These are phyloP conservation scores for Leersia perrieri DNA, from an alignment of 176 grass and related monocot species.

Conservation along the genomic window DNA sequence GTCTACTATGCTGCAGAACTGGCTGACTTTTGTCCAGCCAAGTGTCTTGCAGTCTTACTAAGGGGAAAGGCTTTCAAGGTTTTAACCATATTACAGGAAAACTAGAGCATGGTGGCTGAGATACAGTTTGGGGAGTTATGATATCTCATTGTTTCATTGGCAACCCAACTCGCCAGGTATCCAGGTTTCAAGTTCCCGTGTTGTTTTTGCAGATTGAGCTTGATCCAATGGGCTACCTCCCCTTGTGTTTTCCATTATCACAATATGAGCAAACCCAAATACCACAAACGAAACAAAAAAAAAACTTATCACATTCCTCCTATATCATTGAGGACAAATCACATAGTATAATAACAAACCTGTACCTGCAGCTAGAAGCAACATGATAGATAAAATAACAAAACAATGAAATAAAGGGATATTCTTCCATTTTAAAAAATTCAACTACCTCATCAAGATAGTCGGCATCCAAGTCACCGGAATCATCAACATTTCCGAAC, in stretches of 20 bases:
- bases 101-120: not conserved
- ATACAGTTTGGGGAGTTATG: not conserved
- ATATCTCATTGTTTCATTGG: not conserved
- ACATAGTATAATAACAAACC: too few relatives aligned
- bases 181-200: not conserved
- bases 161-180: not conserved
- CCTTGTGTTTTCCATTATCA: not conserved
- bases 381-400: not conserved
- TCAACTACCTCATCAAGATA: conserved; percentile 88
- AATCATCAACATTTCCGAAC: conserved; percentile 97
- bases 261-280: not conserved
- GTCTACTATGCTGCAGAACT: not conserved
- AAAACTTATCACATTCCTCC: too few relatives aligned
- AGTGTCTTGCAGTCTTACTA: not conserved
- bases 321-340: not conserved
- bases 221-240: not conserved
- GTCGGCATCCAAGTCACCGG: conserved; percentile 90
- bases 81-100: conserved; percentile 4
- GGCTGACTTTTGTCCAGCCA: conserved; percentile 24
- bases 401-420: conserved; percentile 3
- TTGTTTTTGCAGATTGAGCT: not conserved
- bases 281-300: not conserved
- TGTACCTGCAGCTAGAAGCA: not conserved
- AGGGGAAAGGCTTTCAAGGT: not conserved
- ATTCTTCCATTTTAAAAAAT: not conserved